Evolutionary conservation across 768 basidiomycete genomes (phyloP), one percentile per base, ranked within the genome.

Genomic region (Collybia sp.): DNA sequence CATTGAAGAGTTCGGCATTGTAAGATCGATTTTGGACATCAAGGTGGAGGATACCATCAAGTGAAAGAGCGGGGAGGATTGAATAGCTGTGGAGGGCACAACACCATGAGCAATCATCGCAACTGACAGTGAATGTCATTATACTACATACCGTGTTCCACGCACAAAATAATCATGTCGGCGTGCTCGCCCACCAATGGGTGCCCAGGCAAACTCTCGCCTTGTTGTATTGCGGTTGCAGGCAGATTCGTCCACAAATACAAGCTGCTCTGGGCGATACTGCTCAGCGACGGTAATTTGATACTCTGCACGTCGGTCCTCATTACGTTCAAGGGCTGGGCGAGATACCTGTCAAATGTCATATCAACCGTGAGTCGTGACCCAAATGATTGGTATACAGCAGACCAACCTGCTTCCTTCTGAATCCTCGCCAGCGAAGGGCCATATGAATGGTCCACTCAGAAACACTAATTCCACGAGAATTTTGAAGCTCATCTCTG

Each of bases 161-260:
- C 58, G 50, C n/a, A 63, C 48, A 53, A 64, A 63, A 43, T 55
- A 66, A 36, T 51, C 53, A 20, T 52, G 44, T 6, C 50, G 49
- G 13, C 51, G 48, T 18, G 58, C 63, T n/a, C 49, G 44, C 1
- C 30, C 18, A 1, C 64, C 63, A 10, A 18, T 38, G 6, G 54
- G 53, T 1, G 61, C 57, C 65, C 66, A 70, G 3, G 53, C 65
- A 10, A 33, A 45, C 13, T 44, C 42, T 3, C 58, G 43, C n/a
- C 49, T 49, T 1, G 51, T 47, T 3, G 58, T 64, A 8, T 48
- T 49, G 2, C 57, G 53, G 45, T 67, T 62, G 49, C 58, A 65
- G 4, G 59, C 53, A 43, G 56, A 60, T 44, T 69, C 68, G 44
- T 71, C 68, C 1, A 66, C 54, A 43, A 69, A 69, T 2, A 69